These are phyloP conservation scores for Taphrina communis DNA, from an alignment of 1,139 yeast genomes.

Conservation along the genomic window DNA sequence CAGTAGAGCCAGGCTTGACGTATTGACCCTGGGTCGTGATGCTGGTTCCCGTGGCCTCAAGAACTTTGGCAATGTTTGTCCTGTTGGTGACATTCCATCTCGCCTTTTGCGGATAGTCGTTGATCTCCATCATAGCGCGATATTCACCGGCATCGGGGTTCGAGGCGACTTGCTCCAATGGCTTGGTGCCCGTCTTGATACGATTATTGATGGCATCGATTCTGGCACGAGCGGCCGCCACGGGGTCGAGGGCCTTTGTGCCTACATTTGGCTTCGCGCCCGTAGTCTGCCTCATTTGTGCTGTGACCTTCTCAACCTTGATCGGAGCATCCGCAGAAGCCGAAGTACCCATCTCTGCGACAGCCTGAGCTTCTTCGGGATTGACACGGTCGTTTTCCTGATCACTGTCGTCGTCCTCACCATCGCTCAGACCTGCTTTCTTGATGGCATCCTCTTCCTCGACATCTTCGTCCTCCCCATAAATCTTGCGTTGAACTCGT, in stretches of 20 bases:
- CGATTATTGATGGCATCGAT: conserved; percentile 44
- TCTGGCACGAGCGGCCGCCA: conserved; percentile 43
- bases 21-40: conserved; percentile 83
- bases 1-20: conserved; percentile 62
- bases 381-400: conserved; percentile 33
- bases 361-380: conserved; percentile 45
- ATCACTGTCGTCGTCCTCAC: conserved; percentile 39
- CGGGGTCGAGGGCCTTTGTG: conserved; percentile 38
- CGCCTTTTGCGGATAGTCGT: conserved; percentile 81
- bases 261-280: conserved; percentile 22
- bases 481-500: conserved; percentile 58
- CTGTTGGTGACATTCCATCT: conserved; percentile 82
- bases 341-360: conserved; percentile 43
- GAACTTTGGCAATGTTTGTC: conserved; percentile 67
- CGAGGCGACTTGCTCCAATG: conserved; percentile 56
- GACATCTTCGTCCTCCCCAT: conserved; percentile 53
- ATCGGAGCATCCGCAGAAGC: conserved; percentile 44
- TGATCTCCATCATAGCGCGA: conserved; percentile 75
- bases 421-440: conserved; percentile 48
- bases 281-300: conserved; percentile 16
- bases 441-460: conserved; percentile 48
- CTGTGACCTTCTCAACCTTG: conserved; percentile 44
- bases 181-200: conserved; percentile 44
- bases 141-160: conserved; percentile 67
- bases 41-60: conserved; percentile 75